Base-by-base conservation (phyloP, 2,329 filamentous ascomycete species). In the Fusarium penzigii region DNA sequence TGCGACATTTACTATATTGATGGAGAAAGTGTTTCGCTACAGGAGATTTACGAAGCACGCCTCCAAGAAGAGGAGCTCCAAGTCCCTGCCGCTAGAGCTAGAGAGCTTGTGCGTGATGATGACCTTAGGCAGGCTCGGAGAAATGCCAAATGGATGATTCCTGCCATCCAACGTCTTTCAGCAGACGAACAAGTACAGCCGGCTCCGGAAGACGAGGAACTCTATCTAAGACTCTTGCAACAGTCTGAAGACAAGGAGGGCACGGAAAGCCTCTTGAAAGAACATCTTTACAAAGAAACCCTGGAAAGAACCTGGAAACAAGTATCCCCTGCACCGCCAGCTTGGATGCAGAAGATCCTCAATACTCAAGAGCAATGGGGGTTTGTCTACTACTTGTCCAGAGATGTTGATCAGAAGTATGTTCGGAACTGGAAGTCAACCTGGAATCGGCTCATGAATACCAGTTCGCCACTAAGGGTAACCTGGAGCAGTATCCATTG, bases 131-230 rank as follows among this genome's bases (percentile, higher is more conserved):
- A 11, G 11, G 56, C 56, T 46, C 56, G 54, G 17, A 51, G 51
- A 34, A 61, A 61, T 32, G 54, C 58, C 1, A 51, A 46, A 41
- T 59, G 45, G 47, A 53, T 61, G 46, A 61, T 61, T 39, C 48
- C 58, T 32, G 47, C 42, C 3, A 42, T 61, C 2, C 45, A 51
- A 25, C 6, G 17, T 13, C 42, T 55, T n/a, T 51, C 51, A 13
- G 8, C 38, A 2, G 40, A 59, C 0, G 48, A 46, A 12, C n/a
- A 11, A 44, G n/a, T 6, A 17, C 46, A 53, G 41, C 17, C 14
- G 40, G 29, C 11, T 47, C 51, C n/a, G 36, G 29, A 50, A 47
- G 40, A 53, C 11, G 10, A 39, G 17, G 36, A 46, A 32, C 5
- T n/a, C 43, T 13, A 17, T 16, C 5, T 14, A 50, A 17, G 4